Percentiles rank a stretch among this genome's conserved stretches.
Evolutionary conservation across 441 rosid species (phyloP).

Genomic region (Viola pubescens): DNA sequence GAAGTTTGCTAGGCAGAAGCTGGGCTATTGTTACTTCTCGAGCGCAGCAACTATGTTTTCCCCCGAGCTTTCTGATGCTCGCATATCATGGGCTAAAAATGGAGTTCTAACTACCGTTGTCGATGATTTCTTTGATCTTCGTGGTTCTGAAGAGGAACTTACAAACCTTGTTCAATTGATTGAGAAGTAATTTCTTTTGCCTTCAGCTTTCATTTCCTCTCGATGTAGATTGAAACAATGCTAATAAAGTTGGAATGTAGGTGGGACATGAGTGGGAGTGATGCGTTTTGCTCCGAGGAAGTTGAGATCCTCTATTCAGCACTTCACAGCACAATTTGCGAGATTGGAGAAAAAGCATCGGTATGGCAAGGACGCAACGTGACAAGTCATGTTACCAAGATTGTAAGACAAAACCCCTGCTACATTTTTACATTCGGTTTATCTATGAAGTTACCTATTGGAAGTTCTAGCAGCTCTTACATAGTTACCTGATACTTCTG

Average conservation of each 20-base stretch:
- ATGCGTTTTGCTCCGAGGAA: slow-evolving; percentile 52
- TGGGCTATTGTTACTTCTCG: slow-evolving; percentile 73
- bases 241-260: slow-evolving; percentile 24
- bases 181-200: slow-evolving; percentile 36
- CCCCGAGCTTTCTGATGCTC: slow-evolving; percentile 67
- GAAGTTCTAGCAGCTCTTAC: background rate
- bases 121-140: slow-evolving; percentile 18
- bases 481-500: background rate
- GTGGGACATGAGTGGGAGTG: slow-evolving; percentile 44
- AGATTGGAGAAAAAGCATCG: slow-evolving; percentile 60
- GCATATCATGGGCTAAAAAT: slow-evolving; percentile 83
- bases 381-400: slow-evolving; percentile 39
- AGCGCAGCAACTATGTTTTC: slow-evolving; percentile 56
- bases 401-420: slow-evolving; percentile 30
- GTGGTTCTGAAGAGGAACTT: slow-evolving; percentile 15
- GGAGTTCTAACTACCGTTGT: slow-evolving; percentile 69
- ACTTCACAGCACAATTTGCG: slow-evolving; percentile 52
- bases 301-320: slow-evolving; percentile 72
- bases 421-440: background rate
- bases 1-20: slow-evolving; percentile 70
- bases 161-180: slow-evolving; percentile 18
- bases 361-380: slow-evolving; percentile 52
- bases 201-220: background rate
- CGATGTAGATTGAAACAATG: no score
- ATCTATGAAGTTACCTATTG: background rate